Evolutionary conservation across 495 filamentous ascomycete genomes (phyloP).

Genomic region (Penicillium robsamsonii): DNA sequence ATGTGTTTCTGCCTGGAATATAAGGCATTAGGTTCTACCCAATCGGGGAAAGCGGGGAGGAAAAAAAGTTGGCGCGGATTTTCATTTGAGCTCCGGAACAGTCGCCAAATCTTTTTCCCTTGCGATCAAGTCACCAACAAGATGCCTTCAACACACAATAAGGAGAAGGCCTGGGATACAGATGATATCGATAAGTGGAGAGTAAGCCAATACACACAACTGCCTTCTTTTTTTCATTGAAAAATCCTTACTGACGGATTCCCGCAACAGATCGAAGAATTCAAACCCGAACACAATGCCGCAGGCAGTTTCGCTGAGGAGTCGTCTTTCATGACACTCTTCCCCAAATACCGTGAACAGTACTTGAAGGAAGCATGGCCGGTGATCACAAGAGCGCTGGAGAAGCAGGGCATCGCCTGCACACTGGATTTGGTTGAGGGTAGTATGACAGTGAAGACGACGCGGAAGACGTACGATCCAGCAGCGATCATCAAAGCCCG

Average conservation of each 20-base stretch:
- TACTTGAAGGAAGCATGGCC: conserved; percentile 95
- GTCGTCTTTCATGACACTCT: conserved; percentile 85
- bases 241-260: conserved; percentile 2
- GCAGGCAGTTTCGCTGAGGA: conserved; percentile 89
- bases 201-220: conserved; percentile 39
- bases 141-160: conserved; percentile 94
- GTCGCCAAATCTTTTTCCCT: conserved; percentile 15
- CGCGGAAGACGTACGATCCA: conserved; percentile 91
- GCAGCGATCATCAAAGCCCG: conserved; percentile 91
- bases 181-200: conserved; percentile 99
- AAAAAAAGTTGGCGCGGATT: conserved; percentile 46
- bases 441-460: conserved; percentile 93
- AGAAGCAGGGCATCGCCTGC: conserved; percentile 80
- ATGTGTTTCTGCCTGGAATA: conserved; percentile 10
- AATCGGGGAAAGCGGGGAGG: conserved; percentile 36
- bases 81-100: conserved; percentile 23
- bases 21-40: conserved; percentile 20
- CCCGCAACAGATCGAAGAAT: conserved; percentile 63
- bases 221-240: neutral
- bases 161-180: conserved; percentile 96
- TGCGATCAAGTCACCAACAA: conserved; percentile 20
- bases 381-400: conserved; percentile 69
- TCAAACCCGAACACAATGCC: conserved; percentile 80
- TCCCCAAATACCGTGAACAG: conserved; percentile 96
- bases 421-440: conserved; percentile 93